Evolutionary conservation across 1,139 yeast genomes (phyloP), one percentile per base, ranked within the genome.

Genomic region (Geotrichum bryndzae): DNA sequence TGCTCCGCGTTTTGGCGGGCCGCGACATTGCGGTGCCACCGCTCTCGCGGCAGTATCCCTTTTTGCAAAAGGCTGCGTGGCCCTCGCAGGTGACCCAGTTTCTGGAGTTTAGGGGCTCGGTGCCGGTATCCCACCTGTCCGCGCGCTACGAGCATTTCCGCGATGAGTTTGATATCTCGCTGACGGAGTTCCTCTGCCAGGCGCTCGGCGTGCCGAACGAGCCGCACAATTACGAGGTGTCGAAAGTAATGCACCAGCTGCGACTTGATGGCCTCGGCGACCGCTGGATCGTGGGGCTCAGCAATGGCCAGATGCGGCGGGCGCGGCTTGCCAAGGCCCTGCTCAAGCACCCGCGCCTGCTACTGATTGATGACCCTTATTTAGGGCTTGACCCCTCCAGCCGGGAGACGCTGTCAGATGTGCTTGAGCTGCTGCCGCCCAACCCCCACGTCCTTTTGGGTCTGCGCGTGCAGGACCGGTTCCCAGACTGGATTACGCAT

Each of bases 301-400:
- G 96, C 73, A 94, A 94, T 72, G 99, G 99, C 0, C 99, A 94
- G 74, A 85, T 89, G 73, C 80, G 99, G 67, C 79, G 99, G 57
- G 96, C 97, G 0, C 79, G 97, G 64, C 77, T 94, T 38, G 98
- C 97, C 0, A 82, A 83, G 65, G 84, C 92, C 0, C 70, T 94
- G 59, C 80, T 90, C 59, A 77, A 79, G 60, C 77, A 82, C 57
- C 97, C 97, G 0, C 78, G 79, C 52, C 68, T 91, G 31, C 76
- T 91, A 62, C 73, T 92, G 11, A 80, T 94, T 22, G 98, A 94
- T 72, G 98, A 94, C 68, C 97, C 97, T 8, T 91, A 90, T 70
- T 76, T 94, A 55, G 99, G 99, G 0, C 77, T 94, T 35, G 99
- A 94, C 69, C 96, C 96, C 0, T 72, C 75, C 0, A 91, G 95